phyloP scores from a whole-genome alignment of 2,329 filamentous ascomycete genomes.

The Colletotrichum sp. region DNA sequence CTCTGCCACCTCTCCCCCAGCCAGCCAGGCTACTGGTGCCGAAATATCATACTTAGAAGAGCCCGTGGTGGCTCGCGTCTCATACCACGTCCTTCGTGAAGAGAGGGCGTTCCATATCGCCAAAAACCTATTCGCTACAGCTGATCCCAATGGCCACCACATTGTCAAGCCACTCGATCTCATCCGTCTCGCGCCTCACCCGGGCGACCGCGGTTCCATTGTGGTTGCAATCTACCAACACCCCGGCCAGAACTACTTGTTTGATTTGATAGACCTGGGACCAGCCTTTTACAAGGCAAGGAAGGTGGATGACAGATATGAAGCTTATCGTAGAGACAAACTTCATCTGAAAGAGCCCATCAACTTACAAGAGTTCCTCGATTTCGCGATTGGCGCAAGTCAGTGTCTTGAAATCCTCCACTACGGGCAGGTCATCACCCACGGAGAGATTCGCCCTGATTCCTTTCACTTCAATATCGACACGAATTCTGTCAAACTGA shows the following conservation, averaged over 20 bases:
- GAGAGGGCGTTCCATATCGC: conserved; percentile 88
- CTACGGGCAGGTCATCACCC: conserved; percentile 83
- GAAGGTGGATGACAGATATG: conserved; percentile 57
- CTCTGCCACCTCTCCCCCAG: conserved; percentile 38
- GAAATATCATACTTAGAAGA: conserved; percentile 64
- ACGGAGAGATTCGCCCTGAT: conserved; percentile 89
- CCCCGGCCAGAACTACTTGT: conserved; percentile 76
- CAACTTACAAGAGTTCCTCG: conserved; percentile 78
- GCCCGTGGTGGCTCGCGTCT: conserved; percentile 80
- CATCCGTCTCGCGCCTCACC: conserved; percentile 70
- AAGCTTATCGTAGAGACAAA: conserved; percentile 47
- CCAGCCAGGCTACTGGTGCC: conserved; percentile 37
- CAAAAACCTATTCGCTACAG: conserved; percentile 72
- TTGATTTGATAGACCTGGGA: conserved; percentile 76
- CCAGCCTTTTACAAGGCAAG: conserved; percentile 71
- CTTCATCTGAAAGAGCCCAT: conserved; percentile 63
- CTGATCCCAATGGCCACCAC: conserved; percentile 75
- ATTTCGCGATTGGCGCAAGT: conserved; percentile 88
- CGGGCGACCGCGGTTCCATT: conserved; percentile 73
- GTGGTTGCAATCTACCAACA: conserved; percentile 83
- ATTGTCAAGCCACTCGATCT: conserved; percentile 84
- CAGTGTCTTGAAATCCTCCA: conserved; percentile 91
- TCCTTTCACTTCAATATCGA: conserved; percentile 86
- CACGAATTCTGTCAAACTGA: conserved; percentile 74
- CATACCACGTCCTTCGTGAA: conserved; percentile 80